Percentiles rank a stretch among this genome's conserved stretches.
phyloP scores from a whole-genome alignment of 164 flowering plant species.

The Santalum album region DNA sequence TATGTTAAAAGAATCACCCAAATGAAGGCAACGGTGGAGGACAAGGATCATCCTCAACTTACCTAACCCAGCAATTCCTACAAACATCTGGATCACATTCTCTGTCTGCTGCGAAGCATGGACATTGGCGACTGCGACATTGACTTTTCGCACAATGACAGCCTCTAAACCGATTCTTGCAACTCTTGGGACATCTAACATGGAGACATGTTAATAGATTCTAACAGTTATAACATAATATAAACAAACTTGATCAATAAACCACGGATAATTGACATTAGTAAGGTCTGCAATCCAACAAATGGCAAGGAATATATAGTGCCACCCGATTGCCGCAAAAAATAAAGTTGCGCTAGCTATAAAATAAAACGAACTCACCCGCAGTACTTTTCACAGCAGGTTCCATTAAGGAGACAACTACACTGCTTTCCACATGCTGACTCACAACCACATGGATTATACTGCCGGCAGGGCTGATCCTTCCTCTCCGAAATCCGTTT shows the following conservation, averaged over 20 bases:
- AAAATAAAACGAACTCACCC: slow-evolving; percentile 46
- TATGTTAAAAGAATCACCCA: not conserved
- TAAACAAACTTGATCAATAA: not conserved
- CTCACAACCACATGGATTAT: slow-evolving; percentile 86
- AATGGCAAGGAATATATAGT: too few relatives aligned
- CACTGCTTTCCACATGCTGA: slow-evolving; percentile 91
- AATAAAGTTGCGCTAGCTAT: not conserved
- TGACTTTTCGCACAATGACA: slow-evolving; percentile 99
- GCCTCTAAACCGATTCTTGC: slow-evolving; percentile 96
- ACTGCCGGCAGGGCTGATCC: slow-evolving; percentile 94
- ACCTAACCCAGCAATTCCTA: slow-evolving; percentile 99
- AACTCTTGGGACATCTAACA: slow-evolving; percentile 82
- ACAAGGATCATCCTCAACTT: slow-evolving; percentile 6
- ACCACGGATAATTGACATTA: not conserved
- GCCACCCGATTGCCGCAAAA: not conserved
- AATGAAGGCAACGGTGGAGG: not conserved
- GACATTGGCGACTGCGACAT: slow-evolving; percentile 98
- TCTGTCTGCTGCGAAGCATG: slow-evolving; percentile 98
- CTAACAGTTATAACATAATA: not conserved
- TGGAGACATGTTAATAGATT: not conserved
- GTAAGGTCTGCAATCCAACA: not conserved
- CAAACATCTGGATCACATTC: slow-evolving; percentile 99
- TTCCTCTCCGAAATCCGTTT: slow-evolving; percentile 87
- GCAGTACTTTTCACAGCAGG: slow-evolving; percentile 97
- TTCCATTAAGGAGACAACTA: slow-evolving; percentile 77